Base-by-base conservation (phyloP, 140 eudicot genomes). In the Flaveria floridana region DNA sequence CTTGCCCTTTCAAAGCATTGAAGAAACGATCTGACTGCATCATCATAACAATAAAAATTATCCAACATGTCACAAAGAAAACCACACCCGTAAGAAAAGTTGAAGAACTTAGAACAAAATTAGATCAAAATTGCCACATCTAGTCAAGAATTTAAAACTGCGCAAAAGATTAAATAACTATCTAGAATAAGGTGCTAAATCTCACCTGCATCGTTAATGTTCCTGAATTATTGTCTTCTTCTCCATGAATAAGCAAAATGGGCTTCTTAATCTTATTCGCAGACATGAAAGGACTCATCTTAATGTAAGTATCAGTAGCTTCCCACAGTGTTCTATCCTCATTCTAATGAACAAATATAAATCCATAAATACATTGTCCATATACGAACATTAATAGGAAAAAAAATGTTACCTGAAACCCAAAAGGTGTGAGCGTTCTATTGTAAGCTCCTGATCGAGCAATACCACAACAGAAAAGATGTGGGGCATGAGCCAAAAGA, bases 401-500 rank as follows among this genome's bases (percentile, higher is more conserved):
- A 19, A 42, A 71, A 79, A 30, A 21, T 65, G 41, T 26, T 76
- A 88, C 98, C 97, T 93, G 98, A 85, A 93, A 93, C 47, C 98
- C 97, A 65, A 93, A 93, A 55, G 98, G 98, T 48, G 98, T 93
- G 26, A 93, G 97, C 4, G 98, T 93, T 83, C 97, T 78, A 79
- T 93, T 93, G 73, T 93, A 93, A 75, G 97, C 97, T 71, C 97
- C 98, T 50, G 98, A 93, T n/a, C 97, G 97, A 82, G 97, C 98
- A 85, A 93, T 88, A 55, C 97, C 98, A 70, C 98, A 93, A 55
- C 88, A 53, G 85, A 93, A 93, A 85, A 93, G 98, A 85, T 90
- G 97, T 66, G 98, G 91, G 65, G 98, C 97, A 67, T 93, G 97
- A 48, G 98, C 98, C 77, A 93, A 82, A 47, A 93, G 96, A 77